phyloP scores from a whole-genome alignment of 2,329 filamentous ascomycete genomes.

The Bipolaris zeicola region DNA sequence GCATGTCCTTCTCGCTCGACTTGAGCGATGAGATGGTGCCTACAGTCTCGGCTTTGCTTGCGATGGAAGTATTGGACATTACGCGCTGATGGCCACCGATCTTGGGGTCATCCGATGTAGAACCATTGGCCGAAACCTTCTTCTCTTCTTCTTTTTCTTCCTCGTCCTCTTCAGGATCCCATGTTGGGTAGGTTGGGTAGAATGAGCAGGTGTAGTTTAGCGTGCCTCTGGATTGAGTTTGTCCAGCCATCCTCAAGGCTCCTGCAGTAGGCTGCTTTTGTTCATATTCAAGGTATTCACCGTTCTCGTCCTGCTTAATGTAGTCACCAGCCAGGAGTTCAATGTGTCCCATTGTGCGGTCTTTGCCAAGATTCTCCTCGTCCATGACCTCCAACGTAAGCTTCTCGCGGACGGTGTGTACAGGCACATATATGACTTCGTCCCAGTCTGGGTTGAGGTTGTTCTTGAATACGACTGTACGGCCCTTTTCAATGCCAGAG shows the following conservation, averaged over 20 bases:
- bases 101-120: slow-evolving; percentile 32
- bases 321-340: slow-evolving; percentile 81
- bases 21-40: slow-evolving; percentile 52
- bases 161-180: slow-evolving; percentile 87
- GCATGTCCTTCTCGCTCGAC: slow-evolving; percentile 49
- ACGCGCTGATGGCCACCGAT: slow-evolving; percentile 20
- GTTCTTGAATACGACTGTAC: slow-evolving; percentile 95
- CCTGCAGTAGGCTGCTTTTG: slow-evolving; percentile 71
- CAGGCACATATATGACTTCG: slow-evolving; percentile 90
- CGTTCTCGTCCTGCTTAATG: slow-evolving; percentile 75
- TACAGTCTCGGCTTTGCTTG: slow-evolving; percentile 40
- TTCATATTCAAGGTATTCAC: slow-evolving; percentile 80
- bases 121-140: slow-evolving; percentile 23
- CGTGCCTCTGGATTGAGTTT: slow-evolving; percentile 75
- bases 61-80: slow-evolving; percentile 28
- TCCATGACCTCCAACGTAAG: slow-evolving; percentile 95
- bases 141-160: slow-evolving; percentile 46
- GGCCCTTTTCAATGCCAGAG: slow-evolving; percentile 86
- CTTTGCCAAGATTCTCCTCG: slow-evolving; percentile 87
- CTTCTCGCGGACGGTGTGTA: slow-evolving; percentile 83
- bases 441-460: slow-evolving; percentile 96
- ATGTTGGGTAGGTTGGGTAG: slow-evolving; percentile 84
- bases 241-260: slow-evolving; percentile 74
- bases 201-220: slow-evolving; percentile 86
- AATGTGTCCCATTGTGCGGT: slow-evolving; percentile 81